A percentile compares a stretch with the other conserved stretches of the same genome.
Conservation (phyloP, 495 filamentous ascomycete species). For the Thozetella sp. region DNA sequence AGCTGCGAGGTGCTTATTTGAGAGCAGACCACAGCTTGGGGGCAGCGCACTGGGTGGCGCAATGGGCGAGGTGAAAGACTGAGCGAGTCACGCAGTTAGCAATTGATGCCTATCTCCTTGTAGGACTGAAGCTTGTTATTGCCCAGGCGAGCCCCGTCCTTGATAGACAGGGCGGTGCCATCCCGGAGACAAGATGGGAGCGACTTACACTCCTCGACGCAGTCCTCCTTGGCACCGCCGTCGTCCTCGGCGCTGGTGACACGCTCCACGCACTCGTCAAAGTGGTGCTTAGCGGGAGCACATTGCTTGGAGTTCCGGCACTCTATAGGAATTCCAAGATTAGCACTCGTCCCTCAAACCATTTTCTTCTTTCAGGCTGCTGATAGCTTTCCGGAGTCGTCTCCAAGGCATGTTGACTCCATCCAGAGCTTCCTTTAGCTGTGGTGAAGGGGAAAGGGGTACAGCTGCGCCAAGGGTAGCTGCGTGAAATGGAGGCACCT, state of each 20-base stretch:
- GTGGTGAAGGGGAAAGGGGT: neutral
- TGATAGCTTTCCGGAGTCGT: neutral
- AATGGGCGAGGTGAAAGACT: slow-evolving; percentile 99
- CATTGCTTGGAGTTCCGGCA: slow-evolving; percentile 86
- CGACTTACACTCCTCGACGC: slow-evolving; percentile 96
- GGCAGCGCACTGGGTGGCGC: slow-evolving; percentile 86
- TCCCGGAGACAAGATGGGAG: slow-evolving; percentile 1
- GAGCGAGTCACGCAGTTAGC: slow-evolving; percentile 12
- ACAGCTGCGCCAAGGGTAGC: neutral
- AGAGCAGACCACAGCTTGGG: slow-evolving; percentile 91
- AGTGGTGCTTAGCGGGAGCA: slow-evolving; percentile 91
- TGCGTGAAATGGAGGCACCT: slow-evolving; percentile 36
- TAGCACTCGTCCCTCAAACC: slow-evolving; percentile 12
- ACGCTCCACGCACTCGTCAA: slow-evolving; percentile 94
- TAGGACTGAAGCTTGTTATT: too few species aligned
- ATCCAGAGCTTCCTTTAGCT: neutral
- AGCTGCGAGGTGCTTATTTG: slow-evolving; percentile 62
- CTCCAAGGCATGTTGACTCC: neutral
- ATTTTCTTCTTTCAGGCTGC: neutral
- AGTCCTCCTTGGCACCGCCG: slow-evolving; percentile 79
- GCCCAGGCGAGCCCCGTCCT: too few species aligned
- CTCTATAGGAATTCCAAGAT: slow-evolving; percentile 55
- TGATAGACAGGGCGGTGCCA: too few species aligned
- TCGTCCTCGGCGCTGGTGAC: slow-evolving; percentile 72
- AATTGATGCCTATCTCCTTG: slow-evolving; percentile 2